Percentiles rank a stretch among this genome's conserved stretches.
phyloP scores from a whole-genome alignment of 164 flowering plant genomes.

The Piper betle region DNA sequence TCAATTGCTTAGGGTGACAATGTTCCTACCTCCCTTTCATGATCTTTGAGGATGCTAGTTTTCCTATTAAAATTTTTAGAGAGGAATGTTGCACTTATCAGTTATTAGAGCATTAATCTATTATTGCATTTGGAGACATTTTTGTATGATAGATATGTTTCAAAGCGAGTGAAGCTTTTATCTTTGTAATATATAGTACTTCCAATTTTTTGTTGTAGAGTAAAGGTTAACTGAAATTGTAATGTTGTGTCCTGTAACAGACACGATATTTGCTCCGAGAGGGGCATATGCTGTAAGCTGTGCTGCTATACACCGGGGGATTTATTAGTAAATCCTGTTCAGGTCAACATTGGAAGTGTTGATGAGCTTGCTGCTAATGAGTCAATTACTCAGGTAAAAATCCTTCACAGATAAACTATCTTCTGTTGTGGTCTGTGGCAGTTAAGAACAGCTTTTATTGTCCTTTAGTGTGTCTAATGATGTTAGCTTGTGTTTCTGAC shows the following conservation, averaged over 20 bases:
- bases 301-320: conserved; percentile 65
- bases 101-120: not conserved
- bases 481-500: too few relatives aligned
- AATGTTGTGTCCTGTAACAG: conserved; percentile 71
- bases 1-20: conserved; percentile 50
- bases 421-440: too few relatives aligned
- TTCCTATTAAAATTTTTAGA: conserved; percentile 67
- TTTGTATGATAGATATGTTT: not conserved
- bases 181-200: not conserved
- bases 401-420: too few relatives aligned
- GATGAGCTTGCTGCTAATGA: conserved; percentile 92
- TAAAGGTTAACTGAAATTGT: conserved; percentile 26
- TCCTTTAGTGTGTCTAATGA: not conserved
- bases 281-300: conserved; percentile 99
- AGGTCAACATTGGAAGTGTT: conserved; percentile 82
- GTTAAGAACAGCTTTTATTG: too few relatives aligned
- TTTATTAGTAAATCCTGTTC: conserved; percentile 74
- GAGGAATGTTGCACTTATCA: conserved; percentile 39
- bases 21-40: conserved; percentile 77
- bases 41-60: conserved; percentile 70
- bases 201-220: conserved; percentile 1
- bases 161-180: conserved; percentile 1
- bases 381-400: conserved; percentile 22
- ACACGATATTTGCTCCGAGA: conserved; percentile 99
- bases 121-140: not conserved